These are phyloP conservation scores for Nannochloropsis granulata DNA, from an alignment of 108 stramenopile species.

Conservation along the genomic window DNA sequence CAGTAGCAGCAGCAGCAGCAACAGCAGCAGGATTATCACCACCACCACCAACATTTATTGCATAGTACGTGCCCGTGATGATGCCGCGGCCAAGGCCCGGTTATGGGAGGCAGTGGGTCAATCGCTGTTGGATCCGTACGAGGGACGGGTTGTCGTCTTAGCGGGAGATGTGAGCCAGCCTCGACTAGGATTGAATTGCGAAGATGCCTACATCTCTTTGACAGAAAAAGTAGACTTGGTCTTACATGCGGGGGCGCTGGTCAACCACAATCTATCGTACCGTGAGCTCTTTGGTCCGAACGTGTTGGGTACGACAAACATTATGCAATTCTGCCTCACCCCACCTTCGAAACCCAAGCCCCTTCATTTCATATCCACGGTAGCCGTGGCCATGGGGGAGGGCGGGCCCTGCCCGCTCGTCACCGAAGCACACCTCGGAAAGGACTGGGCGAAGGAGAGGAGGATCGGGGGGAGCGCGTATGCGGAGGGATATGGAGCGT, in stretches of 20 bases:
- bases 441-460: not conserved
- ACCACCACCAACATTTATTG: not conserved
- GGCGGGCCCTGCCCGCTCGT: not conserved
- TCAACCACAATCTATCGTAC: not conserved
- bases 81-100: not conserved
- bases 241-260: not conserved
- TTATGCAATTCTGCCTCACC: not conserved
- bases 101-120: not conserved
- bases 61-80: not conserved
- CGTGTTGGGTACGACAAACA: not conserved
- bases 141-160: not conserved
- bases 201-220: not conserved
- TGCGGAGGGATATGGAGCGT: not conserved
- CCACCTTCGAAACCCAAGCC: not conserved
- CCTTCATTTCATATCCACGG: not conserved
- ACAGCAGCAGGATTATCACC: not conserved
- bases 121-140: not conserved
- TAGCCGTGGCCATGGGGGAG: not conserved
- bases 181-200: not conserved
- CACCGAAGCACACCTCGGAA: not conserved
- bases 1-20: not conserved
- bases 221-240: not conserved
- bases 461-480: not conserved
- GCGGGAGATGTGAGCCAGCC: not conserved
- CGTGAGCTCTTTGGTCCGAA: not conserved